Percentiles rank a stretch among this genome's conserved stretches.
Evolutionary conservation across 2,329 filamentous ascomycete genomes (phyloP).

Genomic region (Aciculosporium take): DNA sequence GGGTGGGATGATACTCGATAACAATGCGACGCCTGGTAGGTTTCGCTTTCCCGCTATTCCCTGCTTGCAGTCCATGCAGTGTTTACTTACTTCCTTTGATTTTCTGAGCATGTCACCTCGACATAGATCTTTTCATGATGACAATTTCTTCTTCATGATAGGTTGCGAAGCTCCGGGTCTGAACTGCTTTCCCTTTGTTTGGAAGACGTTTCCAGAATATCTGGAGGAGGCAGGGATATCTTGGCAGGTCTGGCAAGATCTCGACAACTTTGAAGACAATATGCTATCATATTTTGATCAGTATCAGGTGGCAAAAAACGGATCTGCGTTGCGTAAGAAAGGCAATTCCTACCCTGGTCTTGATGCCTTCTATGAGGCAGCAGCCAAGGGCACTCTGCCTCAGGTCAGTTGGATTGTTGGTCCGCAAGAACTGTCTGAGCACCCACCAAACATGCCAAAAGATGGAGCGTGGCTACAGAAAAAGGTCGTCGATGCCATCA

Average conservation of each 20-base stretch:
- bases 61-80: constrained; percentile 6
- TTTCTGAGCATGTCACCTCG: neutral
- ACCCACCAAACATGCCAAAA: constrained; percentile 36
- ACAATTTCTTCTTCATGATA: neutral
- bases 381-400: constrained; percentile 33
- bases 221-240: constrained; percentile 32
- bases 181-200: constrained; percentile 37
- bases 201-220: constrained; percentile 35
- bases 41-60: neutral
- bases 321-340: constrained; percentile 6
- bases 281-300: constrained; percentile 28
- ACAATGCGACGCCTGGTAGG: constrained; percentile 19
- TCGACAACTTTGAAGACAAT: constrained; percentile 38
- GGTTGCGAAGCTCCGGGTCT: constrained; percentile 26
- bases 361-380: constrained; percentile 32
- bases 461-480: constrained; percentile 43
- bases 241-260: constrained; percentile 36
- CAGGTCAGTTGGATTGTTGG: constrained; percentile 37
- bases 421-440: constrained; percentile 29
- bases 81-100: neutral
- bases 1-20: constrained; percentile 33
- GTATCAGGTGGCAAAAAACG: constrained; percentile 8
- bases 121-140: neutral
- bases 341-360: constrained; percentile 30
- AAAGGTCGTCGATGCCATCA: constrained; percentile 35